Evolutionary conservation across 169 alveolate species (phyloP).

Genomic region (Pseudocohnilembus persalinus): DNA sequence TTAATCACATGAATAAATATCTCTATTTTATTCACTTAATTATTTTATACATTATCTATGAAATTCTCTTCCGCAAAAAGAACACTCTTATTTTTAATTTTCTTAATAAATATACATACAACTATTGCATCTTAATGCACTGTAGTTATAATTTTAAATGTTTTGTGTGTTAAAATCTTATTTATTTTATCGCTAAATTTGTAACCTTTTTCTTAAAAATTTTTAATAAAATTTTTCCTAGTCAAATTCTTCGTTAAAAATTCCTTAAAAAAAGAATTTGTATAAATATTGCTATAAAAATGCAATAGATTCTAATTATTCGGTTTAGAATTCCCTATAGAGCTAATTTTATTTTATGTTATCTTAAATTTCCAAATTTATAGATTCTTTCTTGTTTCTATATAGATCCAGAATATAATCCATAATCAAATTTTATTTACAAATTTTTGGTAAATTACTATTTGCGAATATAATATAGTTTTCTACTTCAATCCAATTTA

Average conservation of each 20-base stretch:
- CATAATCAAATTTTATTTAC: background rate
- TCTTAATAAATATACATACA: background rate
- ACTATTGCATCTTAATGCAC: background rate
- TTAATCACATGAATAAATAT: background rate
- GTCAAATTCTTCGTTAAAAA: too few relatives aligned
- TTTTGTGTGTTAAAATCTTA: too few relatives aligned
- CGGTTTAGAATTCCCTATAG: too few relatives aligned
- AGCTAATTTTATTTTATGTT: too few relatives aligned
- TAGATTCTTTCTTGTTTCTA: background rate
- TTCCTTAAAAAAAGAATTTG: too few relatives aligned
- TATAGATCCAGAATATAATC: background rate
- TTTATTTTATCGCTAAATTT: too few relatives aligned
- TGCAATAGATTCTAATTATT: too few relatives aligned
- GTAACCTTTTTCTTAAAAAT: too few relatives aligned
- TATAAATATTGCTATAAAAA: too few relatives aligned
- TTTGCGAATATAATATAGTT: background rate
- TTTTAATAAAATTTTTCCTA: too few relatives aligned
- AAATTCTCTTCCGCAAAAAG: background rate
- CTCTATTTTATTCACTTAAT: background rate
- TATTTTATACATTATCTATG: background rate
- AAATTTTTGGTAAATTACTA: background rate
- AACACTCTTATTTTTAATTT: background rate
- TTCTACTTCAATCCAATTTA: slow-evolving; percentile 1
- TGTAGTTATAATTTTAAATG: too few relatives aligned
- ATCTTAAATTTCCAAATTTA: background rate